A percentile compares a stretch with the other conserved stretches of the same genome.
These are phyloP conservation scores for Zychaea mexicana DNA, from an alignment of 371 early-diverging fungal species.

Conservation along the genomic window DNA sequence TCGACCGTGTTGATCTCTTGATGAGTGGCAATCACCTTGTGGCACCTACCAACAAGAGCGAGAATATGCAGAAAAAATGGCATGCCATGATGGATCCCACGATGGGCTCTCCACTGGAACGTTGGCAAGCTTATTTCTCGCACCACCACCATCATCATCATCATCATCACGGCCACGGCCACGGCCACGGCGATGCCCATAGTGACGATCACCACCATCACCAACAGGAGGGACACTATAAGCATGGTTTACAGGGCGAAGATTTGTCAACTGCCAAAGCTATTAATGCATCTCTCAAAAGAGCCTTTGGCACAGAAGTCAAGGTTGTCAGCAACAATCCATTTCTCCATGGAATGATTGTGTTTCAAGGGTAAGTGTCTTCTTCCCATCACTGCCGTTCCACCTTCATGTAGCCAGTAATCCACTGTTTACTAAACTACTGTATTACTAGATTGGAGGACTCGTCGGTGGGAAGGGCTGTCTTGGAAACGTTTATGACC, in stretches of 20 bases:
- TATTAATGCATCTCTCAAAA: neutral
- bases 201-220: neutral
- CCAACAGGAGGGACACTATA: neutral
- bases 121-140: neutral
- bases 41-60: neutral
- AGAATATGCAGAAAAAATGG: neutral
- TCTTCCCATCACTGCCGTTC: too few relatives aligned
- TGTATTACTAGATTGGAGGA: slow-evolving; percentile 8
- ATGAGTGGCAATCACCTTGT: neutral
- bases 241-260: neutral
- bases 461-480: neutral
- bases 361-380: neutral
- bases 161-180: neutral
- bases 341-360: slow-evolving; percentile 3
- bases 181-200: neutral
- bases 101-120: neutral
- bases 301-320: neutral
- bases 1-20: slow-evolving; percentile 2
- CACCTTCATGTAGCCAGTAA: too few relatives aligned
- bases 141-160: neutral
- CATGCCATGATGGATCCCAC: neutral
- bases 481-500: slow-evolving; percentile 5
- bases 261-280: neutral
- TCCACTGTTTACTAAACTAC: too few relatives aligned
- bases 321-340: neutral